Evolutionary conservation across 2,329 filamentous ascomycete genomes (phyloP).

Genomic region (Penicillium olsonii): DNA sequence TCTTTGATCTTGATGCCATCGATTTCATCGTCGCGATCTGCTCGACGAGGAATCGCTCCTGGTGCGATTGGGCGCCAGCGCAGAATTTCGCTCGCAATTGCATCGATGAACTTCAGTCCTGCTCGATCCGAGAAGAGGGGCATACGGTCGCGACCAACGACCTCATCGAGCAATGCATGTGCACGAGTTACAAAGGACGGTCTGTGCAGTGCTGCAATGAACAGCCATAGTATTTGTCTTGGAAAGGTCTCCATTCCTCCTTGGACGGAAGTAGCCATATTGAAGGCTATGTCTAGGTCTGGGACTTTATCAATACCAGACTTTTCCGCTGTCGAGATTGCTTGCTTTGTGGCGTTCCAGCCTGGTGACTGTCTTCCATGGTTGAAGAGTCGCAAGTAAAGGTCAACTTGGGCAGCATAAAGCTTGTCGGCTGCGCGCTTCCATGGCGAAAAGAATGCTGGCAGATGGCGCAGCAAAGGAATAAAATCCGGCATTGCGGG

Average conservation of each 20-base stretch:
- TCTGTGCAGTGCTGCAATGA: slow-evolving; percentile 50
- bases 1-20: slow-evolving; percentile 50
- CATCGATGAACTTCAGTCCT: slow-evolving; percentile 34
- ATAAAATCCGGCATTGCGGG: slow-evolving; percentile 51
- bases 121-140: slow-evolving; percentile 36
- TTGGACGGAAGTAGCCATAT: slow-evolving; percentile 51
- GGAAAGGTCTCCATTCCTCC: slow-evolving; percentile 55
- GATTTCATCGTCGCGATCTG: slow-evolving; percentile 50
- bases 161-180: slow-evolving; percentile 37
- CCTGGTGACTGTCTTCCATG: slow-evolving; percentile 18
- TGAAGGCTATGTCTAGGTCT: slow-evolving; percentile 50
- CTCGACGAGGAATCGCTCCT: slow-evolving; percentile 50
- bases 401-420: slow-evolving; percentile 26
- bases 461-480: slow-evolving; percentile 47
- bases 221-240: slow-evolving; percentile 50
- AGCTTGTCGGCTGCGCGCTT: slow-evolving; percentile 32
- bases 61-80: slow-evolving; percentile 48
- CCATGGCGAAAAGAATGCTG: slow-evolving; percentile 50
- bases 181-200: slow-evolving; percentile 44
- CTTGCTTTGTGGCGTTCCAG: slow-evolving; percentile 33
- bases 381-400: slow-evolving; percentile 27
- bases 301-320: slow-evolving; percentile 35
- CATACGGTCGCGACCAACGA: slow-evolving; percentile 33
- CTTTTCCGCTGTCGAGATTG: slow-evolving; percentile 38
- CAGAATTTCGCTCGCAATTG: slow-evolving; percentile 38